These are phyloP conservation scores for Umbelopsis vinacea DNA, from an alignment of 192 early-diverging fungal species.

Conservation along the genomic window DNA sequence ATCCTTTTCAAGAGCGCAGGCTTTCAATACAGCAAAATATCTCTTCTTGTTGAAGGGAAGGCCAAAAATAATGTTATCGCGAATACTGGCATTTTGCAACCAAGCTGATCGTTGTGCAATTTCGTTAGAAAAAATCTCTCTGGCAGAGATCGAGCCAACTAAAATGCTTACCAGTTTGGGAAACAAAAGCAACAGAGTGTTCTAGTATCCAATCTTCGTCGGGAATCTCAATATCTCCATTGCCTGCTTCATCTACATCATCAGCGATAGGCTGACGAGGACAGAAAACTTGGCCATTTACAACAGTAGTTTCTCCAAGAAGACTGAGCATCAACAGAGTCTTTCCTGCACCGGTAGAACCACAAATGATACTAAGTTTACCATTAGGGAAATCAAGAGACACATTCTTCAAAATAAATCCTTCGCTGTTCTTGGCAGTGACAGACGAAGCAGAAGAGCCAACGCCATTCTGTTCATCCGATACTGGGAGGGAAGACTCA, in stretches of 20 bases:
- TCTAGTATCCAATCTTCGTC: constrained; percentile 43
- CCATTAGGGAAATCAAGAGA: constrained; percentile 52
- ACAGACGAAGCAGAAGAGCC: not conserved
- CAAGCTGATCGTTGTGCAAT: constrained; percentile 54
- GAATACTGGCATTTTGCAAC: constrained; percentile 66
- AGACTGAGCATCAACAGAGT: constrained; percentile 76
- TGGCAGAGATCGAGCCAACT: not conserved
- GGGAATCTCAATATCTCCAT: constrained; percentile 20
- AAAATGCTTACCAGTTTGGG: constrained; percentile 49
- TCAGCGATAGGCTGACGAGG: constrained; percentile 28
- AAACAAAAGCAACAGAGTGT: constrained; percentile 75
- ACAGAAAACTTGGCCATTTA: constrained; percentile 41
- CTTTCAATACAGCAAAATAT: constrained; percentile 58
- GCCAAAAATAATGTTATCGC: constrained; percentile 80
- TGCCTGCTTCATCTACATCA: constrained; percentile 2
- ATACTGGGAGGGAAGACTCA: not conserved
- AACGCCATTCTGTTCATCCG: not conserved
- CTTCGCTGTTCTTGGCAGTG: constrained; percentile 21
- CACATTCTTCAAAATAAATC: constrained; percentile 48
- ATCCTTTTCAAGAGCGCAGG: constrained; percentile 66
- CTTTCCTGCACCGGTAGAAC: constrained; percentile 88
- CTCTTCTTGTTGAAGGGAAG: constrained; percentile 47
- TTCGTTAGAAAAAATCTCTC: too few relatives aligned
- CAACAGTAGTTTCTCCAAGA: constrained; percentile 59
- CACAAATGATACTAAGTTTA: constrained; percentile 61